Evolutionary conservation across 2,329 filamentous ascomycete genomes (phyloP).

Genomic region (Fusarium duplospermum): DNA sequence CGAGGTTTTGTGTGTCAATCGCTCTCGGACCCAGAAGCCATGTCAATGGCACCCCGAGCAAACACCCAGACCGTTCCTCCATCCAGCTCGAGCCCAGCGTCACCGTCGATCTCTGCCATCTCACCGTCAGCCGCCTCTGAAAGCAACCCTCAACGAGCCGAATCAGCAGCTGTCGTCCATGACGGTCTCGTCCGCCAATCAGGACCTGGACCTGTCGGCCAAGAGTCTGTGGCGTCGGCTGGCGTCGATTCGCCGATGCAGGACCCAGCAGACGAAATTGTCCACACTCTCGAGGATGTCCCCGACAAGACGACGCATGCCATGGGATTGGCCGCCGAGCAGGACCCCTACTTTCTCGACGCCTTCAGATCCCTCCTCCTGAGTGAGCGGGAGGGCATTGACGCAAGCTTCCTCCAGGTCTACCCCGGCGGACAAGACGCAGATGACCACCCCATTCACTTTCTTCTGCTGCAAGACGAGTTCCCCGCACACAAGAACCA

Average conservation of each 20-base stretch:
- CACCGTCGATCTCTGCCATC: constrained; percentile 20
- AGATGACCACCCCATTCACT: constrained; percentile 57
- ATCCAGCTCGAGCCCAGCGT: constrained; percentile 23
- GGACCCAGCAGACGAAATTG: constrained; percentile 18
- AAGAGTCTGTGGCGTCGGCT: neutral
- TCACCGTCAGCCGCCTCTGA: constrained; percentile 26
- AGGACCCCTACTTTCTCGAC: constrained; percentile 59
- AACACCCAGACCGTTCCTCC: constrained; percentile 7
- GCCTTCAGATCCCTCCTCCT: constrained; percentile 60
- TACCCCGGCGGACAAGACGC: constrained; percentile 49
- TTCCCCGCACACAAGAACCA: constrained; percentile 57
- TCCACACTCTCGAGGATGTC: constrained; percentile 56
- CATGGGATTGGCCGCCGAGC: constrained; percentile 58
- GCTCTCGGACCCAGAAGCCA: constrained; percentile 36
- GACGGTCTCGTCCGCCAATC: constrained; percentile 39
- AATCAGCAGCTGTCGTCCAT: constrained; percentile 41
- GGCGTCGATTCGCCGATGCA: constrained; percentile 16
- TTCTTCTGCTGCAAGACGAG: constrained; percentile 57
- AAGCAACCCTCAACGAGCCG: constrained; percentile 10
- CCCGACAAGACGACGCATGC: constrained; percentile 56
- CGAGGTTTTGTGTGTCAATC: constrained; percentile 50
- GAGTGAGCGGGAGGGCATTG: constrained; percentile 57
- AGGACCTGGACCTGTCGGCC: neutral
- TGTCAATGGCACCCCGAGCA: constrained; percentile 5
- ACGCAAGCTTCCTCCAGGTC: constrained; percentile 58